Conservation (phyloP, 495 filamentous ascomycete species). For the Pyronema domesticum region DNA sequence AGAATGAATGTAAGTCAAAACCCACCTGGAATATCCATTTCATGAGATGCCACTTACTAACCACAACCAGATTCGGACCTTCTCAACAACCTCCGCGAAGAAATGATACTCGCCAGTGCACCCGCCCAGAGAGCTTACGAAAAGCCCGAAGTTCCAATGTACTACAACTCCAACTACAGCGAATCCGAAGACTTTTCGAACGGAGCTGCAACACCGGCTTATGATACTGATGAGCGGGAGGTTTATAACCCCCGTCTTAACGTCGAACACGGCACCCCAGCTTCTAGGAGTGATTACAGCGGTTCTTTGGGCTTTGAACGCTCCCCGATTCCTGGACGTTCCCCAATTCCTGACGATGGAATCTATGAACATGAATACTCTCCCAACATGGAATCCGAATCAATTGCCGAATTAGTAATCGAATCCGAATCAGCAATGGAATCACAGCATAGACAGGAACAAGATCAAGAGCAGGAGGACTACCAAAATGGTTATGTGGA, state of each 20-base stretch:
- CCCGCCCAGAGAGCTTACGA: neutral
- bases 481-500: no score
- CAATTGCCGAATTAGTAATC: no score
- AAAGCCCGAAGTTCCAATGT: neutral
- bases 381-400: no score
- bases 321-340: no score
- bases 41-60: neutral
- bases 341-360: no score
- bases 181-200: neutral
- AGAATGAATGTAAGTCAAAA: constrained; percentile 1
- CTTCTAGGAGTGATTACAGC: neutral
- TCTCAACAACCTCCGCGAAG: constrained; percentile 1
- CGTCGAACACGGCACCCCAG: neutral
- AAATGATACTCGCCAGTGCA: constrained; percentile 4
- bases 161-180: neutral
- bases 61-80: neutral
- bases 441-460: no score
- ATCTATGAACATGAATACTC: no score
- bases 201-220: neutral
- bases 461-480: no score
- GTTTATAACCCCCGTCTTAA: neutral
- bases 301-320: no score
- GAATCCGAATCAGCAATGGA: no score
- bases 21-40: neutral
- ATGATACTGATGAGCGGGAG: neutral